Evolutionary conservation across 78 protist genomes (phyloP).

Genomic region (Neovahlkampfia damariscottae): DNA sequence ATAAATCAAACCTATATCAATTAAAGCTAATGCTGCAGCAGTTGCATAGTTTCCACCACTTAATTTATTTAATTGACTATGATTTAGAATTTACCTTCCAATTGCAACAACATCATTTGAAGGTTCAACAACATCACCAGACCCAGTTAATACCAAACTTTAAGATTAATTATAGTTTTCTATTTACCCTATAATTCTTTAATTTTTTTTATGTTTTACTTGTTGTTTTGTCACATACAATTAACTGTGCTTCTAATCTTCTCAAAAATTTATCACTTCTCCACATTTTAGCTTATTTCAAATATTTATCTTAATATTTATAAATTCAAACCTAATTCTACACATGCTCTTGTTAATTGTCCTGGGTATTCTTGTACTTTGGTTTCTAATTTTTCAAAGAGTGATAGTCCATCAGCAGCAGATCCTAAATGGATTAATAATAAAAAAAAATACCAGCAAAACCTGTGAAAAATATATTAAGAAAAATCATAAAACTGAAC

Average conservation of each 20-base stretch:
- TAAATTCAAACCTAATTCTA: no score
- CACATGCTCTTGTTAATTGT: constrained; percentile 48
- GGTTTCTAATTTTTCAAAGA: constrained; percentile 57
- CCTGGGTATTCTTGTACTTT: constrained; percentile 58
- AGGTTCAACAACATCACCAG: constrained; percentile 68
- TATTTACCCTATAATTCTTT: no score
- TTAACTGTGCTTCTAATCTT: constrained; percentile 47
- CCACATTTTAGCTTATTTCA: constrained; percentile 76
- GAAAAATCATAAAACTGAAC: no score
- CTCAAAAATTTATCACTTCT: constrained; percentile 64
- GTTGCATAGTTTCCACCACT: constrained; percentile 62
- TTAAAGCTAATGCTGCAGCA: constrained; percentile 66
- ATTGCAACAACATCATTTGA: constrained; percentile 51
- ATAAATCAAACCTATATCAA: no score
- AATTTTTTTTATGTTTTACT: no score
- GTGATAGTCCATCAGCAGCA: constrained; percentile 64
- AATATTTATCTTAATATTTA: no score
- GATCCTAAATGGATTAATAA: no score
- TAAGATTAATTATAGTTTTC: no score
- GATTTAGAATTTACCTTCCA: no score
- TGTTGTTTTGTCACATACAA: constrained; percentile 55
- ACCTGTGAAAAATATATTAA: no score
- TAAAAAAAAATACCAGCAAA: no score
- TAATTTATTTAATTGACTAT: no score
- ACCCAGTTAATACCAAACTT: constrained; percentile 45